Evolutionary conservation across 306 rosid species (phyloP), one percentile per base, ranked within the genome.

Genomic region (Abrus precatorius): DNA sequence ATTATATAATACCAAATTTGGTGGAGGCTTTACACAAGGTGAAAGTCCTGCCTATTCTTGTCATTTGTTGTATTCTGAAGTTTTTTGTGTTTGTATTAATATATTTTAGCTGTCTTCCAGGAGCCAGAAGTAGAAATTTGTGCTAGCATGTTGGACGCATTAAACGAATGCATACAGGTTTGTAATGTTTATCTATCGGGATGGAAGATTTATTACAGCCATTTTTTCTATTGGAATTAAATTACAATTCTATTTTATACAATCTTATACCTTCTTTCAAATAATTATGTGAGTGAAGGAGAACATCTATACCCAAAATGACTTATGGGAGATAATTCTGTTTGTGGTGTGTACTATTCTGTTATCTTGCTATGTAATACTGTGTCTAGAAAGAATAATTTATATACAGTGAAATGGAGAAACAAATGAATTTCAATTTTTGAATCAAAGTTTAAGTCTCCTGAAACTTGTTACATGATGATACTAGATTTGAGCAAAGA

Each of bases 1-100:
- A 95, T 82, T 95, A 91, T 86, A 91, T 95, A 69, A 87, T 95
- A 74, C 99, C 99, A 65, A 92, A 92, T 88, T 83, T 95, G 81
- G 94, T 91, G 89, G 99, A 95, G 85, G 97, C 99, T 73, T 82
- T 95, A 77, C 99, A 95, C 76, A 95, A 95, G 95, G 99, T 93
- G 67, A 74, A 63, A 10, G 38, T 84, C 78, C 79, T 80, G 47
- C 67, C 57, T 2, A 47, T 78, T 50, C 40, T 36, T 65, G 49
- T 53, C 3, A 11, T 71, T 53, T 63, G 69, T 59, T 48, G 53
- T 78, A 69, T 10, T 77, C 63, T 56, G 20, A 45, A 32, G 5
- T 38, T 32, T 79, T 82, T 72, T 43, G 44, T 38, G 49, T n/a
- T 52, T 83, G 20, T 56, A 44, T 71, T 2, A 36, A 78, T 55